These are phyloP conservation scores for Cadophora sp. DNA, from an alignment of 2,329 filamentous ascomycete species.

Conservation along the genomic window DNA sequence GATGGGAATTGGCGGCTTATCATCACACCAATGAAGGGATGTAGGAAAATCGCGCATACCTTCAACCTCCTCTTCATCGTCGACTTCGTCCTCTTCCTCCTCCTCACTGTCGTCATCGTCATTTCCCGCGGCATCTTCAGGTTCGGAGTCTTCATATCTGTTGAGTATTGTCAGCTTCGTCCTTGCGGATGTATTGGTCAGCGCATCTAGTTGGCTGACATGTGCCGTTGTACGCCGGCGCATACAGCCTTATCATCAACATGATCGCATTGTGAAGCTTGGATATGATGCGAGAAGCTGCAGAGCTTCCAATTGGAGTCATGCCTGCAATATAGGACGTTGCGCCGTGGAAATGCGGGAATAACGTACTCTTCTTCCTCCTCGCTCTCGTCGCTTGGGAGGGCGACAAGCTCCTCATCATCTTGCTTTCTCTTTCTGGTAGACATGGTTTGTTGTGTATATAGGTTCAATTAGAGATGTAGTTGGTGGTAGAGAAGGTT, in stretches of 20 bases:
- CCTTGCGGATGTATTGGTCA: conserved; percentile 2
- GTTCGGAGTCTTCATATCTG: conserved; percentile 46
- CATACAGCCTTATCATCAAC: conserved; percentile 18
- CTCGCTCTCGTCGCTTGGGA: conserved; percentile 42
- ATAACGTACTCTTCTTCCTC: conserved; percentile 43
- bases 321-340: not conserved
- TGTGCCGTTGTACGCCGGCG: conserved; percentile 12
- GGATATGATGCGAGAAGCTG: conserved; percentile 22
- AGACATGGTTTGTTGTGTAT: conserved; percentile 28
- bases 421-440: conserved; percentile 42
- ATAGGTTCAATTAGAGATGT: conserved; percentile 6
- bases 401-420: conserved; percentile 44
- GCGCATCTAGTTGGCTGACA: conserved; percentile 18
- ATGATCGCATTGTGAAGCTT: conserved; percentile 15
- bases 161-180: conserved; percentile 27
- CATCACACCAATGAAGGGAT: not conserved
- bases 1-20: not conserved
- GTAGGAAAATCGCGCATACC: conserved; percentile 27
- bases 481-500: not conserved
- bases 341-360: conserved; percentile 12
- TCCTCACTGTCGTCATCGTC: conserved; percentile 49
- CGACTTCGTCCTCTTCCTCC: conserved; percentile 35
- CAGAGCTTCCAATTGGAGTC: conserved; percentile 25
- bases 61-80: conserved; percentile 34
- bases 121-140: conserved; percentile 43